Evolutionary conservation across 805 yeast genomes (phyloP), one percentile per base, ranked within the genome.

Genomic region (Hanseniaspora clermontiae): DNA sequence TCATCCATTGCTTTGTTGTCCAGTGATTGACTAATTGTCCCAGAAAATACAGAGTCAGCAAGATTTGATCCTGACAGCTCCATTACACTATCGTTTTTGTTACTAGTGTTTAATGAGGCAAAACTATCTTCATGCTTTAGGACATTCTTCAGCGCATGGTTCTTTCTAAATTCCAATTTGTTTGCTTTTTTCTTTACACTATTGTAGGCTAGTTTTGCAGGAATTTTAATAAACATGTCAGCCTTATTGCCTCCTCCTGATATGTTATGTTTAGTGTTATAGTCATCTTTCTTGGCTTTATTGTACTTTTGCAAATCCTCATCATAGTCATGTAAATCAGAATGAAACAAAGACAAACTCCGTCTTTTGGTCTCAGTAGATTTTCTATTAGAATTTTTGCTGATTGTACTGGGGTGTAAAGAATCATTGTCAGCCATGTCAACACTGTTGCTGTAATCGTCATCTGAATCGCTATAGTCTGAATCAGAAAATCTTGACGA

Each of bases 91-190:
- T 29, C 37, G n/a, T 31, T 31, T 8, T 7, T n/a, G 4, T 29
- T 31, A 5, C 3, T 5, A 9, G 10, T 4, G 17, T 27, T 27
- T 24, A n/a, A 8, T 14, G 32, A n/a, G 11, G 36, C 36, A 15
- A 43, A 11, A 19, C 27, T 50, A 6, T 50, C 54, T 19, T 50
- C 54, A n/a, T 40, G 38, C 5, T 40, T n/a, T 11, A 42, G 15
- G 2, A 42, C 54, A 39, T 42, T 42, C 17, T 42, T 50, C 8
- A 50, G 15, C 7, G 54, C 15, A 11, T 43, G 47, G 17, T 37
- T 38, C 14, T 52, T 52, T n/a, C 39, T 27, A 19, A 52, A 45
- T 11, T 52, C 56, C 56, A 49, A 52, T 20, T 52, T 52, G n/a
- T 43, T 50, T 2, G 56, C 31, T 5, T 10, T 39, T 10, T 52